Evolutionary conservation across 208 protist genomes (phyloP).

Genomic region (Sergeia podlipaevii): DNA sequence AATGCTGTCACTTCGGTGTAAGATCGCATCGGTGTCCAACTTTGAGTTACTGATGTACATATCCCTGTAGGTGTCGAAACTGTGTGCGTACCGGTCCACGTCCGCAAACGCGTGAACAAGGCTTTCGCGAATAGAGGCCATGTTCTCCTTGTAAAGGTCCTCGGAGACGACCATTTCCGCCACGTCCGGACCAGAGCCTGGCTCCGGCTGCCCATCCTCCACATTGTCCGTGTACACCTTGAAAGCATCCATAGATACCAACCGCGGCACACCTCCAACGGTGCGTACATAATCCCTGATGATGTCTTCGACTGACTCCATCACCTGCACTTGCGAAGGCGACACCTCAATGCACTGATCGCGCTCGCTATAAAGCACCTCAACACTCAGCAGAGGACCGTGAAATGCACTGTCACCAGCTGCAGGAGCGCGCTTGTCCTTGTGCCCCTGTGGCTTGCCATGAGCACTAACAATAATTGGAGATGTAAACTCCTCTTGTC

Average conservation of each 20-base stretch:
- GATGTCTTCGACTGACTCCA: slow-evolving; percentile 83
- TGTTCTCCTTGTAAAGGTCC: slow-evolving; percentile 79
- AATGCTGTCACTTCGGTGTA: slow-evolving; percentile 48
- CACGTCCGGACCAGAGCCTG: slow-evolving; percentile 80
- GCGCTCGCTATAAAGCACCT: slow-evolving; percentile 74
- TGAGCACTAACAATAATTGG: background rate
- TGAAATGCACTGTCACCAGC: slow-evolving; percentile 20
- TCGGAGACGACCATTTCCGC: slow-evolving; percentile 89
- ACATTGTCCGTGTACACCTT: slow-evolving; percentile 86
- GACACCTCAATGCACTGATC: slow-evolving; percentile 66
- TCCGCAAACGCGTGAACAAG: slow-evolving; percentile 66
- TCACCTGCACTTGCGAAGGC: slow-evolving; percentile 64
- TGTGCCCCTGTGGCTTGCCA: background rate
- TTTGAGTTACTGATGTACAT: slow-evolving; percentile 86
- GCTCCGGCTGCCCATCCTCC: slow-evolving; percentile 48
- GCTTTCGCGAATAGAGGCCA: slow-evolving; percentile 62
- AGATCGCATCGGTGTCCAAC: slow-evolving; percentile 62
- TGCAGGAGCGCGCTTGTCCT: background rate
- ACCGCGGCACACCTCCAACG: slow-evolving; percentile 72
- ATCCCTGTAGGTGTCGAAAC: slow-evolving; percentile 81
- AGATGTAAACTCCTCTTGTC: slow-evolving; percentile 5
- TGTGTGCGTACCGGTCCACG: slow-evolving; percentile 76
- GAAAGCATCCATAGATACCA: slow-evolving; percentile 86
- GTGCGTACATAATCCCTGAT: slow-evolving; percentile 90
- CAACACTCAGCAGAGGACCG: slow-evolving; percentile 72